Evolutionary conservation across 129 eudicot species (phyloP), one percentile per base, ranked within the genome.

Genomic region (Calendula officinalis): DNA sequence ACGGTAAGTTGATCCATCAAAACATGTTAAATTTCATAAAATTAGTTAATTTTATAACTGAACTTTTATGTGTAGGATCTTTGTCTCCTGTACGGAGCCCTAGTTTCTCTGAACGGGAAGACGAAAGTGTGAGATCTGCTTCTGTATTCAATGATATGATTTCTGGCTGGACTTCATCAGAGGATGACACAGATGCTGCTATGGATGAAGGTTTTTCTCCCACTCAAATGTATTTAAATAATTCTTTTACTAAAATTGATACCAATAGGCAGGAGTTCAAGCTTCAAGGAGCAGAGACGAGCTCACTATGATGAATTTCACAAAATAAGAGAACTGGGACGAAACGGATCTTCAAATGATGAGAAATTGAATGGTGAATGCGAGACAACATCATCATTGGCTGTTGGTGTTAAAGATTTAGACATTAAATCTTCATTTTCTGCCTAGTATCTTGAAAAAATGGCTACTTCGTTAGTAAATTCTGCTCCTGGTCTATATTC

Each of bases 81-180:
- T 63, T 79, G 13, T 88, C 98, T 72, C 96, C 95, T 40, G 56
- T 44, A 60, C 72, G 89, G 37, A 68, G 58, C 44, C 57, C 78
- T 65, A 65, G 80, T 62, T 77, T 77, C 49, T 68, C 73, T 54
- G 88, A 83, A 59, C 53, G 67, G 60, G 86, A 37, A 44, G 83
- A 81, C 66, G 85, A 81, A 52, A 72, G 48, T 36, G 69, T 68
- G 73, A 84, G 74, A 66, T 87, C 91, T 12, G 91, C 90, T 46
- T 80, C 86, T 11, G 95, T 94, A 8, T 79, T 91, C 74, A 77
- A 88, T 71, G 94, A 83, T 69, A 89, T 84, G 60, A 86, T 81
- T 57, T 78, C 88, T 67, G 96, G 94, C 56, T 91, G 98, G 96
- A 83, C 95, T 32, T 82, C 98, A 33, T 91, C 98, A 51, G 98